phyloP scores from a whole-genome alignment of 2,329 filamentous ascomycete genomes.

The Xylaria sp. region DNA sequence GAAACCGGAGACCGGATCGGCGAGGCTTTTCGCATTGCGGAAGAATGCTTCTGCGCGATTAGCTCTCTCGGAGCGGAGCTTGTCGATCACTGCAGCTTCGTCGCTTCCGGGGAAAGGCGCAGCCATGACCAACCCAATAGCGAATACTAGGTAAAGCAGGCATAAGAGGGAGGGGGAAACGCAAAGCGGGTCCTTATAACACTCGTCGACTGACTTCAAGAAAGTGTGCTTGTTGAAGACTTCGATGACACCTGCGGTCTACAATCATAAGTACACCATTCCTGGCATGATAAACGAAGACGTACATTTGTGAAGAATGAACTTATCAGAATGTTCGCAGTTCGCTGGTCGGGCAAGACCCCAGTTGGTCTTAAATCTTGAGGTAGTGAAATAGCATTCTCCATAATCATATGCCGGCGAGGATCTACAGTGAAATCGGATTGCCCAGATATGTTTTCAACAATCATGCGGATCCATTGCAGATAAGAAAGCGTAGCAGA shows the following conservation, averaged over 20 bases:
- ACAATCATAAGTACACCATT: constrained; percentile 37
- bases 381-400: constrained; percentile 62
- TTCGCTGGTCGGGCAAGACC: constrained; percentile 66
- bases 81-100: constrained; percentile 63
- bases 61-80: constrained; percentile 59
- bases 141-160: constrained; percentile 70
- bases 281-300: constrained; percentile 8
- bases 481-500: constrained; percentile 71
- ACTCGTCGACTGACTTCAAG: constrained; percentile 60
- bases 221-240: constrained; percentile 66
- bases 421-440: constrained; percentile 70
- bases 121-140: constrained; percentile 70
- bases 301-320: constrained; percentile 71
- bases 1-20: constrained; percentile 59
- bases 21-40: constrained; percentile 65
- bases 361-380: constrained; percentile 59
- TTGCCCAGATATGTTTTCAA: constrained; percentile 63
- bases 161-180: constrained; percentile 65
- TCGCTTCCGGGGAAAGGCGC: constrained; percentile 60
- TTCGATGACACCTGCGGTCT: constrained; percentile 71
- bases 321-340: constrained; percentile 64
- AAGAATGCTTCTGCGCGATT: constrained; percentile 73
- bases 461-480: constrained; percentile 69
- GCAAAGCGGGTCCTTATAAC: constrained; percentile 64
- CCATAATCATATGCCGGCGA: constrained; percentile 66